These are phyloP conservation scores for Aspergillus uvarum DNA, from an alignment of 2,329 filamentous ascomycete genomes.

Conservation along the genomic window DNA sequence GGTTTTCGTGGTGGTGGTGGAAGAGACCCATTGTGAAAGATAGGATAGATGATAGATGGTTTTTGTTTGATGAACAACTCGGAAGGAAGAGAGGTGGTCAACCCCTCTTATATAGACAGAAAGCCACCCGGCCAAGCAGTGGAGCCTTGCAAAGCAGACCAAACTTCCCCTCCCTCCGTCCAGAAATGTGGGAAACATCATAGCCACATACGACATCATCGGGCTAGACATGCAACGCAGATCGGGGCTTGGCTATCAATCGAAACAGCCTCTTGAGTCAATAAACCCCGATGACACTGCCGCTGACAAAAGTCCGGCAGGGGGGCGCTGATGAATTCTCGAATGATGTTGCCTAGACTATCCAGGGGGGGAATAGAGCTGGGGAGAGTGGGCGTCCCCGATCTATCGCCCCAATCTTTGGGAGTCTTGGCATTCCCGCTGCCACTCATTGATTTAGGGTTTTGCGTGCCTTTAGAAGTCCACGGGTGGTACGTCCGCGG, in stretches of 20 bases:
- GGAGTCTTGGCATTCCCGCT: background rate
- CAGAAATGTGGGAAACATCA: background rate
- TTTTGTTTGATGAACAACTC: background rate
- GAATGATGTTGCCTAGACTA: slow-evolving; percentile 6
- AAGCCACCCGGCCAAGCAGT: background rate
- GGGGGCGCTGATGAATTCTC: background rate
- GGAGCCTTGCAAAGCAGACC: background rate
- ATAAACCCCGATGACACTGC: background rate
- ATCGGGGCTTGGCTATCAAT: background rate
- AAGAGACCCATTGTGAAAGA: slow-evolving; percentile 5
- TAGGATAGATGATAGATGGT: background rate
- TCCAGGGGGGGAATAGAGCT: background rate
- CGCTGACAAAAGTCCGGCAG: background rate
- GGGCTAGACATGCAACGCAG: background rate
- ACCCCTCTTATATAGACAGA: slow-evolving; percentile 3
- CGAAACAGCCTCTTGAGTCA: background rate
- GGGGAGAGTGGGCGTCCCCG: background rate
- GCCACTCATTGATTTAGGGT: background rate
- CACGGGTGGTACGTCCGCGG: background rate
- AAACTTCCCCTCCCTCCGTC: background rate
- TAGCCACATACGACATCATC: background rate
- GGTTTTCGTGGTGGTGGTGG: slow-evolving; percentile 4
- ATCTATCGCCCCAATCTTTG: background rate
- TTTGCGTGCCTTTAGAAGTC: background rate
- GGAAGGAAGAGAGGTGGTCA: background rate